These are phyloP conservation scores for Lagenaria siceraria DNA, from an alignment of 306 rosid genomes.

Conservation along the genomic window DNA sequence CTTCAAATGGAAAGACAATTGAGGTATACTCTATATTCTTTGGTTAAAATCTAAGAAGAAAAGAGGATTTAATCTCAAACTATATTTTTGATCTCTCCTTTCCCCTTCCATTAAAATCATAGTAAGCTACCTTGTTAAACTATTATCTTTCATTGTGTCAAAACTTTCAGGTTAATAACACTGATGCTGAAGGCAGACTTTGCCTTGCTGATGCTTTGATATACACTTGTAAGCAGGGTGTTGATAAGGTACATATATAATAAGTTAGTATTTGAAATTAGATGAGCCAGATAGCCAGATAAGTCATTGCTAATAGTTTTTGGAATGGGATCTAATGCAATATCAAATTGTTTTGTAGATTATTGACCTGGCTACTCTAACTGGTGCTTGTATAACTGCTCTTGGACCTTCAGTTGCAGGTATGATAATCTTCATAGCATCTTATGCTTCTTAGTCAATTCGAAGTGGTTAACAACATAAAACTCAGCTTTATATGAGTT, in stretches of 20 bases:
- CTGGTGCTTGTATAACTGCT: slow-evolving; percentile 82
- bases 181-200: slow-evolving; percentile 99
- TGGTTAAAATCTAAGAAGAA: background rate
- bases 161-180: slow-evolving; percentile 70
- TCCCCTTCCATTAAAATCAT: background rate
- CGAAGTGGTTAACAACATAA: background rate
- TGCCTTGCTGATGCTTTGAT: slow-evolving; percentile 91
- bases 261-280: background rate
- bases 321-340: slow-evolving; percentile 12
- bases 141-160: background rate
- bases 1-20: slow-evolving; percentile 98
- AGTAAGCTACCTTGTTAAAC: background rate
- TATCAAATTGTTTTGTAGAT: slow-evolving; percentile 36
- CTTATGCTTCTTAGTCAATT: background rate
- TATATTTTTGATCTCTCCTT: background rate
- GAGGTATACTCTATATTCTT: slow-evolving; percentile 41
- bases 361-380: slow-evolving; percentile 86
- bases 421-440: slow-evolving; percentile 7
- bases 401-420: slow-evolving; percentile 97
- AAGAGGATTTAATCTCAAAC: background rate
- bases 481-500: background rate
- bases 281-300: too few species aligned
- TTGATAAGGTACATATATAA: slow-evolving; percentile 54
- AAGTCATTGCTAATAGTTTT: background rate
- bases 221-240: slow-evolving; percentile 92